A percentile compares a stretch with the other conserved stretches of the same genome.
These are phyloP conservation scores for Mantamonas sphyraenae DNA, from an alignment of 78 protist genomes.

Conservation along the genomic window DNA sequence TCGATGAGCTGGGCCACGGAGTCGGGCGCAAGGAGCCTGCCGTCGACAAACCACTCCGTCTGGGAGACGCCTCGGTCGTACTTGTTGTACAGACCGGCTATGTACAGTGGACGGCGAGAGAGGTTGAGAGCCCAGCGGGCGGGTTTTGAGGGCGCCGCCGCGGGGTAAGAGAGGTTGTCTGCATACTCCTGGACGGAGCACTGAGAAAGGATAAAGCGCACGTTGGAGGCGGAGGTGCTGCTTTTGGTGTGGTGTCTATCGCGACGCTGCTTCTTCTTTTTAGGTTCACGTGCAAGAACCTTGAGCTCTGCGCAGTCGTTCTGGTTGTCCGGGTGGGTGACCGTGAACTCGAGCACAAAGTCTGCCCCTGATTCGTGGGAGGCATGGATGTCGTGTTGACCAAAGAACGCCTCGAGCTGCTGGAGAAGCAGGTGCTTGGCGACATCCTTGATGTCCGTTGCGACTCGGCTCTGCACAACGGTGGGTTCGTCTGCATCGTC, in stretches of 20 bases:
- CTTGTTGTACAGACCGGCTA: slow-evolving; percentile 19
- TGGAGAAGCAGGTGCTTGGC: no score
- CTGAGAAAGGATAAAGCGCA: not conserved
- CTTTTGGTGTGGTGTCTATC: not conserved
- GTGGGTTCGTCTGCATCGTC: no score
- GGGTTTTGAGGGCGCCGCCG: not conserved
- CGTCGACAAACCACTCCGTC: slow-evolving; percentile 1
- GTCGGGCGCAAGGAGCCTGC: not conserved
- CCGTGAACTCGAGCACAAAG: not conserved
- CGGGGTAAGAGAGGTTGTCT: not conserved
- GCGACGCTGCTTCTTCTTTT: not conserved
- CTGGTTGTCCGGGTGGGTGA: not conserved
- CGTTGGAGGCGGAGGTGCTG: not conserved
- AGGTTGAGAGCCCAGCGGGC: not conserved
- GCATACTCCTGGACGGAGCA: not conserved
- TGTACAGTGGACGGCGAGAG: not conserved
- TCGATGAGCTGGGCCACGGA: slow-evolving; percentile 1
- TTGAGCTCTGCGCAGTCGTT: not conserved
- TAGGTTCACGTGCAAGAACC: not conserved
- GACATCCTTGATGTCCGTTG: no score
- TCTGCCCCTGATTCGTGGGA: not conserved
- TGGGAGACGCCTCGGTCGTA: not conserved
- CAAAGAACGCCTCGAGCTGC: no score
- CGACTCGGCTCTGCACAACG: no score
- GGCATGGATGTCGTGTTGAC: no score